phyloP scores from a whole-genome alignment of 352 stramenopile species.

The Saprolegnia parasitica region DNA sequence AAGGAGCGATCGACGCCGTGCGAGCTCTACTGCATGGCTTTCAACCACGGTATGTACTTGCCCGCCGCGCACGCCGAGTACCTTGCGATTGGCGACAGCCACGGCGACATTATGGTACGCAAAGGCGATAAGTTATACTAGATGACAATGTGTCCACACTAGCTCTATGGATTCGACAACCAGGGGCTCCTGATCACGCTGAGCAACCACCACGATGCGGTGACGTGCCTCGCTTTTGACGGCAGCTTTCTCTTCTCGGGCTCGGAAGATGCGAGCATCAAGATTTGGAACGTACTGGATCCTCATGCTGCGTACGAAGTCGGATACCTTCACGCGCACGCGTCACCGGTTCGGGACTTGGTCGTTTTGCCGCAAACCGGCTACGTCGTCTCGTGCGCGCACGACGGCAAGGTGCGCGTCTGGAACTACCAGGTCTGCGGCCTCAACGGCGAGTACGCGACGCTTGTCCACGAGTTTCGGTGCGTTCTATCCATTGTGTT shows the following conservation, averaged over 20 bases:
- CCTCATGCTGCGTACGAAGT: slow-evolving; percentile 50
- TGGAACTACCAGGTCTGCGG: slow-evolving; percentile 49
- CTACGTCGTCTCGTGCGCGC: slow-evolving; percentile 43
- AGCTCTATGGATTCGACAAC: slow-evolving; percentile 57
- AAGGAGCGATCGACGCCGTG: slow-evolving; percentile 33
- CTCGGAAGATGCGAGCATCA: slow-evolving; percentile 56
- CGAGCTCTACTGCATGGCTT: slow-evolving; percentile 50
- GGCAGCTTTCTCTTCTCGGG: slow-evolving; percentile 74
- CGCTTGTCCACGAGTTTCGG: slow-evolving; percentile 21
- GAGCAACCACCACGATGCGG: slow-evolving; percentile 48
- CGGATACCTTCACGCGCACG: slow-evolving; percentile 41
- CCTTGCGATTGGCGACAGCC: slow-evolving; percentile 49
- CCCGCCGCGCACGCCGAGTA: slow-evolving; percentile 43
- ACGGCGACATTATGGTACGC: slow-evolving; percentile 44
- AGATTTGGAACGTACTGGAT: slow-evolving; percentile 64
- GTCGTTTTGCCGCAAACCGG: slow-evolving; percentile 40
- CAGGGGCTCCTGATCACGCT: slow-evolving; percentile 41
- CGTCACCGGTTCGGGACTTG: slow-evolving; percentile 49
- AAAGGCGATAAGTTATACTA: background rate
- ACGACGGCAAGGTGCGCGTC: slow-evolving; percentile 50
- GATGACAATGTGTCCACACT: slow-evolving; percentile 25
- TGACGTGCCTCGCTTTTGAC: slow-evolving; percentile 50
- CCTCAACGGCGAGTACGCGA: slow-evolving; percentile 15
- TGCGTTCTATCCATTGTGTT: background rate
- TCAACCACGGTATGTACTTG: slow-evolving; percentile 49